These are phyloP conservation scores for Hibiscus trionum DNA, from an alignment of 345 rosid species.

Conservation along the genomic window DNA sequence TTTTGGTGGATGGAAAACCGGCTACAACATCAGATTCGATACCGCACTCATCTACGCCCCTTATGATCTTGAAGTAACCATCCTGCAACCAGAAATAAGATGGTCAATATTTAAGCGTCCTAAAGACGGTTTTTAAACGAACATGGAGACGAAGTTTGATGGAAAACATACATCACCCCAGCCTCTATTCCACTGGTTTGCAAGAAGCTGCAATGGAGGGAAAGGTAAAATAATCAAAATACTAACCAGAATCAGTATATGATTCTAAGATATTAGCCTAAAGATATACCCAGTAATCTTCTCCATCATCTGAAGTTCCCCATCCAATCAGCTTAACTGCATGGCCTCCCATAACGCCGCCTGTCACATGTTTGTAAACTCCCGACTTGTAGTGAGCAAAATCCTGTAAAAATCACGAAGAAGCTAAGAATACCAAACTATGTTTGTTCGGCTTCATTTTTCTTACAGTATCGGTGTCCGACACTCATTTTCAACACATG, in stretches of 20 bases:
- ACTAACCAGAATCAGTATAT: neutral
- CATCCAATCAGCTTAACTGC: conserved; percentile 96
- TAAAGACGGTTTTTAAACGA: neutral
- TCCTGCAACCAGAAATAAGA: conserved; percentile 39
- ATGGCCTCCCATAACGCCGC: conserved; percentile 74
- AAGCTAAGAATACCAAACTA: neutral
- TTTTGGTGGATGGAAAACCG: conserved; percentile 76
- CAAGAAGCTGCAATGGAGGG: conserved; percentile 59
- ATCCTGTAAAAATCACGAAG: conserved; percentile 39
- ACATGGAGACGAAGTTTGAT: neutral
- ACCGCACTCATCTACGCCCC: conserved; percentile 88
- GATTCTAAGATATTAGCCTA: neutral
- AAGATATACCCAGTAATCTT: conserved; percentile 80
- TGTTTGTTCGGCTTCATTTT: neutral
- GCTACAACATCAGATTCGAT: conserved; percentile 73
- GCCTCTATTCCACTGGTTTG: conserved; percentile 86
- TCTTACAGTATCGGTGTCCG: neutral
- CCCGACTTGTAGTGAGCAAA: conserved; percentile 96
- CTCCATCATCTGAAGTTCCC: conserved; percentile 82
- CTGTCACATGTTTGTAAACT: conserved; percentile 78
- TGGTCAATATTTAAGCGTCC: neutral
- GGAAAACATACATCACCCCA: conserved; percentile 86
- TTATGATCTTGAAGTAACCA: conserved; percentile 81
- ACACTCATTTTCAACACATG: neutral
- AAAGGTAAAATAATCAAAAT: conserved; percentile 2